Conservation (phyloP, 495 filamentous ascomycete species). For the Aspergillus panamensis region DNA sequence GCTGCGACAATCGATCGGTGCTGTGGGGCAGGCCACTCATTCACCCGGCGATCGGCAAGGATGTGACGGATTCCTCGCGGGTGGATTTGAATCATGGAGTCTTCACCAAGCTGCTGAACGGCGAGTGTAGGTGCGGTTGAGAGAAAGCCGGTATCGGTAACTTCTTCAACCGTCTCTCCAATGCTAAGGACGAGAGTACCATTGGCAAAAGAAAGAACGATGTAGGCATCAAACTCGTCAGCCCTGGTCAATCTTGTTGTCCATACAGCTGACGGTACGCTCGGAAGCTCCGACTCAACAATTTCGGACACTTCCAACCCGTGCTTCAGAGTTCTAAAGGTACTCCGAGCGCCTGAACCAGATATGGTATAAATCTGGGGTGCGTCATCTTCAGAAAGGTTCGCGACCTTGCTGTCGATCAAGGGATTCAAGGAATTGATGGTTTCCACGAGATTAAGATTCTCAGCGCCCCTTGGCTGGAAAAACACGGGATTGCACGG, state of each 20-base stretch:
- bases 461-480: slow-evolving; percentile 72
- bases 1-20: slow-evolving; percentile 96
- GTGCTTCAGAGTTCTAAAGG: slow-evolving; percentile 87
- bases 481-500: slow-evolving; percentile 77
- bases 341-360: slow-evolving; percentile 82
- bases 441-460: slow-evolving; percentile 78
- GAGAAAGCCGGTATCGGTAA: slow-evolving; percentile 87
- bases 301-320: slow-evolving; percentile 92
- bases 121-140: slow-evolving; percentile 82
- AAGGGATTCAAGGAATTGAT: slow-evolving; percentile 88
- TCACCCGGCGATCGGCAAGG: slow-evolving; percentile 70
- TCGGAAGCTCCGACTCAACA: slow-evolving; percentile 84
- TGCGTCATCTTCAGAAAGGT: slow-evolving; percentile 85
- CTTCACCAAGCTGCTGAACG: slow-evolving; percentile 90
- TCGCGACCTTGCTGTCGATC: slow-evolving; percentile 84
- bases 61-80: slow-evolving; percentile 93
- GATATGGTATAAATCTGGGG: slow-evolving; percentile 94
- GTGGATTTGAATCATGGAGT: slow-evolving; percentile 90
- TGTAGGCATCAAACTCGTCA: slow-evolving; percentile 83
- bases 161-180: slow-evolving; percentile 93
- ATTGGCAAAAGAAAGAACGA: slow-evolving; percentile 65
- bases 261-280: slow-evolving; percentile 86
- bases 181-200: slow-evolving; percentile 86
- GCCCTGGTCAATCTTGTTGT: slow-evolving; percentile 80
- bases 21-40: slow-evolving; percentile 91